A percentile compares a stretch with the other conserved stretches of the same genome.
Conservation (phyloP, 805 yeast genomes). For the Kodamaea kakaduensis region DNA sequence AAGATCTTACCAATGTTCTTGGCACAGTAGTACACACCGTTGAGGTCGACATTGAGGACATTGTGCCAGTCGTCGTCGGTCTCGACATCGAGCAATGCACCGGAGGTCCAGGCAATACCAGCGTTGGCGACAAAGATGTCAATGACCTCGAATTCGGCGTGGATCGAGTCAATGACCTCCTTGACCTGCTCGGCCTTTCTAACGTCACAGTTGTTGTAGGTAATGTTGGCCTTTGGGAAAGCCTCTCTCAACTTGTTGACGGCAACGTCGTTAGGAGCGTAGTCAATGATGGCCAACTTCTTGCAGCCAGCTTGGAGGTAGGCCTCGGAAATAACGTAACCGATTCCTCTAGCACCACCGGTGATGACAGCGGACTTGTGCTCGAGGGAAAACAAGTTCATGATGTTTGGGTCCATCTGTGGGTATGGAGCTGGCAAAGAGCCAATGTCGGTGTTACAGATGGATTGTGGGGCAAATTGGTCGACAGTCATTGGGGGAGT, state of each 20-base stretch:
- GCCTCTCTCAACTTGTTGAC: constrained; percentile 22
- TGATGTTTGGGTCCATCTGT: constrained; percentile 21
- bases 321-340: constrained; percentile 33
- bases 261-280: constrained; percentile 27
- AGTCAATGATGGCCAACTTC: constrained; percentile 40
- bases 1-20: constrained; percentile 70
- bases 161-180: constrained; percentile 28
- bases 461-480: constrained; percentile 15
- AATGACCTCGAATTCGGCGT: constrained; percentile 30
- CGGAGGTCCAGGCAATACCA: constrained; percentile 47
- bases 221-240: constrained; percentile 31
- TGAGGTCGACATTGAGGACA: constrained; percentile 69
- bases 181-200: constrained; percentile 36
- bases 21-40: constrained; percentile 78
- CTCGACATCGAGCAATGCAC: constrained; percentile 36
- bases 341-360: constrained; percentile 39
- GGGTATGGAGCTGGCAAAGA: constrained; percentile 37
- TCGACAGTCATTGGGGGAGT: constrained; percentile 24
- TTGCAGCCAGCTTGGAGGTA: constrained; percentile 35
- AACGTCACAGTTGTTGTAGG: constrained; percentile 36
- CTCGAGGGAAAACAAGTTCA: constrained; percentile 28
- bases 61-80: constrained; percentile 64
- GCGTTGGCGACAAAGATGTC: constrained; percentile 47
- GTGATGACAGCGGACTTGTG: constrained; percentile 34
- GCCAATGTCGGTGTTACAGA: constrained; percentile 35